Percentiles rank a stretch among this genome's conserved stretches.
Conservation (phyloP, 2,329 filamentous ascomycete species). For the Hirsutella thompsonii region DNA sequence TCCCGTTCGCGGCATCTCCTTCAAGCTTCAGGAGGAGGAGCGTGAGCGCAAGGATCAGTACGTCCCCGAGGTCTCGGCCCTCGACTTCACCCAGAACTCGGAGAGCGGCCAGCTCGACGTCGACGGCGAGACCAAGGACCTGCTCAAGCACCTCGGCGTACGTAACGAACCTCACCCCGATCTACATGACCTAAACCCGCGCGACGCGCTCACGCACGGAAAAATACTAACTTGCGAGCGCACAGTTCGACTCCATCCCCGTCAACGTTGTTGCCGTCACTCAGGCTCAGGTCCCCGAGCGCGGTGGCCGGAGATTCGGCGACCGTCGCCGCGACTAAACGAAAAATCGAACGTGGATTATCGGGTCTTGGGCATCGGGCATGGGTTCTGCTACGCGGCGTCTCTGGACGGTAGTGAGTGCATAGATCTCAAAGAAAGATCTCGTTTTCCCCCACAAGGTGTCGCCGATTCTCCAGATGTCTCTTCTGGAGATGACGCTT, state of each 20-base stretch:
- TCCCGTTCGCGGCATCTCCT: slow-evolving; percentile 98
- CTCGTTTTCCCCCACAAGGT: slow-evolving; percentile 59
- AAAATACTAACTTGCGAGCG: slow-evolving; percentile 13
- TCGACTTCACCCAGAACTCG: slow-evolving; percentile 84
- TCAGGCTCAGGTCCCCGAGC: slow-evolving; percentile 78
- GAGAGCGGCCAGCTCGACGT: slow-evolving; percentile 91
- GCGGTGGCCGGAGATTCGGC: slow-evolving; percentile 62
- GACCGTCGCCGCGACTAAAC: slow-evolving; percentile 40
- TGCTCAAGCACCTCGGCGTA: slow-evolving; percentile 98
- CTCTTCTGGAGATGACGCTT: slow-evolving; percentile 68
- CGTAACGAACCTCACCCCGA: slow-evolving; percentile 30
- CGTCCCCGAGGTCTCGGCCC: slow-evolving; percentile 95
- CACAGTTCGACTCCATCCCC: slow-evolving; percentile 89
- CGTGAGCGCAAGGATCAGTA: slow-evolving; percentile 99
- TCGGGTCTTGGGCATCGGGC: slow-evolving; percentile 31
- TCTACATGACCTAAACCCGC: background rate
- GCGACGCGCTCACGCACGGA: background rate
- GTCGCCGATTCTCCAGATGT: slow-evolving; percentile 66
- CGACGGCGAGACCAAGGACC: slow-evolving; percentile 95
- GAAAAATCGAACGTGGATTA: slow-evolving; percentile 12
- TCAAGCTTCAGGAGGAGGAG: slow-evolving; percentile 99
- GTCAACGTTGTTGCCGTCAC: slow-evolving; percentile 89
- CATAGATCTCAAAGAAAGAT: slow-evolving; percentile 48
- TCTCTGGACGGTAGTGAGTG: slow-evolving; percentile 44
- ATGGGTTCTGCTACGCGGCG: slow-evolving; percentile 34